Evolutionary conservation across 352 stramenopile genomes (phyloP), one percentile per base, ranked within the genome.

Genomic region (Aphanomyces cochlioides): DNA sequence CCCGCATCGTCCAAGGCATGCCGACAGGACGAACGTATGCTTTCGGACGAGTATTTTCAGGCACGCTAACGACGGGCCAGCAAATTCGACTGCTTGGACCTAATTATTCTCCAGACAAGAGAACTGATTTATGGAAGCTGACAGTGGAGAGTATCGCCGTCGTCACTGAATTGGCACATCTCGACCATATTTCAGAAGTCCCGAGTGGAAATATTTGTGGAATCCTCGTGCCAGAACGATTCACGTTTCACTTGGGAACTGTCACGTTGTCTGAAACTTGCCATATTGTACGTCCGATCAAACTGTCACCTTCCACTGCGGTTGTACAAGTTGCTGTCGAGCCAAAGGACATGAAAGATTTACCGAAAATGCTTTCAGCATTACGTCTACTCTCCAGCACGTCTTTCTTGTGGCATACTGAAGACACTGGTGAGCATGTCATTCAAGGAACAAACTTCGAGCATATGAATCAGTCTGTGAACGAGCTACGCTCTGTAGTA

Each of bases 401-500:
- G 40, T 92, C 98, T 85, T 91, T 90, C 36, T 96, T 98, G 89
- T 92, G 97, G 76, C 81, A 95, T 69, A 96, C 89, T 15, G 91
- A 96, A 72, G 90, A 97, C 74, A 95, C 87, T 39, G 93, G 93
- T 70, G 93, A 98, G 76, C 88, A 97, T 79, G 97, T 98, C 74
- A 97, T 98, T 72, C 92, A 90, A 66, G 90, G 89, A 28, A 90
- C 86, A 60, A 92, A 92, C 73, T 92, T 98, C 78, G 81, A 97
- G 15, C 92, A 98, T 77, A 74, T 98, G 43, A 91, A 97, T 78
- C 98, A 97, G 78, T 98, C 92, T 74, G 78, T 98, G 38, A 93
- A 98, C 79, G 90, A 98, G 90, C 85, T 98, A 61, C 86, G 95
- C 72, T 87, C 97, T 47, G 92, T 98, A 74, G 97, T 98, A 90